Conservation (phyloP, 495 filamentous ascomycete species). For the Aspergillus campestris region DNA sequence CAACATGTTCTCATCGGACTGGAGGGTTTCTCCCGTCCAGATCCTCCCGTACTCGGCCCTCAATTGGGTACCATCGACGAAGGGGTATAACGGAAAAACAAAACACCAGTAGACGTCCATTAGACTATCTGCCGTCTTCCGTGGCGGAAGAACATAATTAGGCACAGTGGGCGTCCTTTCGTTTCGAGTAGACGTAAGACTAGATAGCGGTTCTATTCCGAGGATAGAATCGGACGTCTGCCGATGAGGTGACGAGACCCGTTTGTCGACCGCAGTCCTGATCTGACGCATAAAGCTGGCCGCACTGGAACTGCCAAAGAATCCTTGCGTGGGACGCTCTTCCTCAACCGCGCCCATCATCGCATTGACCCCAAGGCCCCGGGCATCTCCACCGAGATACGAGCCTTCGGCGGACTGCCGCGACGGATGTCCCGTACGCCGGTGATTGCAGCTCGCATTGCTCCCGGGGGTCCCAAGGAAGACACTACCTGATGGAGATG, state of each 20-base stretch:
- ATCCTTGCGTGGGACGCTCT: conserved; percentile 25
- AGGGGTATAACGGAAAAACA: conserved; percentile 34
- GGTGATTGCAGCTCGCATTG: neutral
- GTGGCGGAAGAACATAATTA: conserved; percentile 30
- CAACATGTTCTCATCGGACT: conserved; percentile 30
- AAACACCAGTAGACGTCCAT: conserved; percentile 34
- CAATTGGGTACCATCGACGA: conserved; percentile 24
- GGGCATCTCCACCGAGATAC: neutral
- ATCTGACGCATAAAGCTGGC: conserved; percentile 34
- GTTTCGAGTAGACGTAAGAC: conserved; percentile 8
- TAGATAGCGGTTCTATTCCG: conserved; percentile 7
- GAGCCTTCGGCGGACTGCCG: neutral
- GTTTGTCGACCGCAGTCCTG: conserved; percentile 26
- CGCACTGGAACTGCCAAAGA: conserved; percentile 31
- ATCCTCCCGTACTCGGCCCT: conserved; percentile 25
- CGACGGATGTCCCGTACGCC: neutral
- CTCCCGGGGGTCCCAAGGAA: conserved; percentile 1
- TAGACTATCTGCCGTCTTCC: conserved; percentile 31
- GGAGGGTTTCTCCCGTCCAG: conserved; percentile 24
- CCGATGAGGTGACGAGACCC: conserved; percentile 16
- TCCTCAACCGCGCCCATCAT: conserved; percentile 34
- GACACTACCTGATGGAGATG: conserved; percentile 3
- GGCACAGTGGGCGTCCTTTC: conserved; percentile 4
- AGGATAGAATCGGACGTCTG: conserved; percentile 9
- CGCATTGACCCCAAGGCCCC: conserved; percentile 24